Evolutionary conservation across 208 protist genomes (phyloP).

Genomic region (Angomonas ambiguus): DNA sequence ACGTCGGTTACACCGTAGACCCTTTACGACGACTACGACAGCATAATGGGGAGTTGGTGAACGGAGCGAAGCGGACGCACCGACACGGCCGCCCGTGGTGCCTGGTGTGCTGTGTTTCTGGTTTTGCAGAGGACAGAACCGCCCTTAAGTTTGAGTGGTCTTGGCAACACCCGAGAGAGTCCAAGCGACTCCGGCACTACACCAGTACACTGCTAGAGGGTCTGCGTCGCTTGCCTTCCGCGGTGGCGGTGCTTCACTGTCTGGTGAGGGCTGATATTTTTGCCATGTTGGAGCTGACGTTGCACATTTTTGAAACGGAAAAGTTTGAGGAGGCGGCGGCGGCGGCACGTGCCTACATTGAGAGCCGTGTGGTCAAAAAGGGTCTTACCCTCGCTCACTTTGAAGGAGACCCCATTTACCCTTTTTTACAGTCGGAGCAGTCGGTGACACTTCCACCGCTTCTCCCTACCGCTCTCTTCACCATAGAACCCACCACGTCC

Average conservation of each 20-base stretch:
- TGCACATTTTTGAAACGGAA: slow-evolving; percentile 65
- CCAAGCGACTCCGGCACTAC: slow-evolving; percentile 23
- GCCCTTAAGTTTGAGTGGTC: slow-evolving; percentile 95
- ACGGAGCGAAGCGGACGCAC: slow-evolving; percentile 81
- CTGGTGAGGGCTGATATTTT: slow-evolving; percentile 59
- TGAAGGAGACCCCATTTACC: background rate
- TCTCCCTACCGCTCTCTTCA: slow-evolving; percentile 39
- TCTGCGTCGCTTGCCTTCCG: slow-evolving; percentile 46
- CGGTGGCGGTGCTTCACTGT: slow-evolving; percentile 54
- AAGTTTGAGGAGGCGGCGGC: slow-evolving; percentile 29
- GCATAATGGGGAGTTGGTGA: slow-evolving; percentile 93
- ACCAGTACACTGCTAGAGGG: slow-evolving; percentile 18
- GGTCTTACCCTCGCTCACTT: background rate
- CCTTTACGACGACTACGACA: slow-evolving; percentile 89
- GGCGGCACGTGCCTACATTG: slow-evolving; percentile 12
- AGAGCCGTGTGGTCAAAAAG: background rate
- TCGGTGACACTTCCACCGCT: background rate
- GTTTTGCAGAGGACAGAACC: slow-evolving; percentile 84
- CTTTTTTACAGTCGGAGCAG: background rate
- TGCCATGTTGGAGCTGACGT: slow-evolving; percentile 53
- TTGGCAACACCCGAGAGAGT: slow-evolving; percentile 87
- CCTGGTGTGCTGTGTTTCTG: slow-evolving; percentile 88
- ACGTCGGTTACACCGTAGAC: slow-evolving; percentile 94
- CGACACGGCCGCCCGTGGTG: slow-evolving; percentile 85
- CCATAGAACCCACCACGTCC: slow-evolving; percentile 43